Evolutionary conservation across 805 yeast genomes (phyloP), one percentile per base, ranked within the genome.

Genomic region (Barnettozyma populi): DNA sequence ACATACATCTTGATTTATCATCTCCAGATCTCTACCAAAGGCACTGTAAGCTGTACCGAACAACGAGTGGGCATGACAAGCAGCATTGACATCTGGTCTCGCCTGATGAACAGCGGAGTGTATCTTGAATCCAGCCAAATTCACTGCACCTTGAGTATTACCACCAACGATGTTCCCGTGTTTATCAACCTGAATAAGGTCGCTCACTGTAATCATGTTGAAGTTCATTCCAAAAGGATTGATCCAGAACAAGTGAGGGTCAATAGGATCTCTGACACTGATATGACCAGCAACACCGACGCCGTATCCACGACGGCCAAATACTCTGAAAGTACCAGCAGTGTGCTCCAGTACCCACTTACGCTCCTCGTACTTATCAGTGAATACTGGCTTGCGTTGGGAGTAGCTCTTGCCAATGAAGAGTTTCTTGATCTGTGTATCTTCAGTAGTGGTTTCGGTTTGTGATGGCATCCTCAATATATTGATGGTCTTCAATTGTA

Each of bases 241-340:
- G 63, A 88, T 86, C 96, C 95, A 88, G 64, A 88, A 88, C 3
- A 92, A 85, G 41, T 72, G 63, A n/a, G 84, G 84, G 53, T 83
- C 80, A 36, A 85, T 79, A 4, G 96, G 95, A 60, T 88, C 96
- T 56, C 94, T 75, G 11, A 88, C 75, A 7, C 94, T 84, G 50
- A 88, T 87, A 62, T 88, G 96, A 19, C 96, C 96, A 0, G 95
- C 89, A 19, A 80, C 65, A n/a, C 95, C 96, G 62, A 86, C 89
- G n/a, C 81, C 72, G 64, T 69, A 87, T n/a, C 86, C 88, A 55
- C 77, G 79, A 60, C 94, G 74, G n/a, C 87, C 90, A 63, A 88
- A 86, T 2, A 84, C 76, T 52, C 95, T 74, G 70, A 87, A 87
- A 1, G 92, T 90, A 31, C 83, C 94, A 1, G 95, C 95, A 82